phyloP scores from a whole-genome alignment of 305 asterid genomes.

The Fraxinus xanthoxyloides region DNA sequence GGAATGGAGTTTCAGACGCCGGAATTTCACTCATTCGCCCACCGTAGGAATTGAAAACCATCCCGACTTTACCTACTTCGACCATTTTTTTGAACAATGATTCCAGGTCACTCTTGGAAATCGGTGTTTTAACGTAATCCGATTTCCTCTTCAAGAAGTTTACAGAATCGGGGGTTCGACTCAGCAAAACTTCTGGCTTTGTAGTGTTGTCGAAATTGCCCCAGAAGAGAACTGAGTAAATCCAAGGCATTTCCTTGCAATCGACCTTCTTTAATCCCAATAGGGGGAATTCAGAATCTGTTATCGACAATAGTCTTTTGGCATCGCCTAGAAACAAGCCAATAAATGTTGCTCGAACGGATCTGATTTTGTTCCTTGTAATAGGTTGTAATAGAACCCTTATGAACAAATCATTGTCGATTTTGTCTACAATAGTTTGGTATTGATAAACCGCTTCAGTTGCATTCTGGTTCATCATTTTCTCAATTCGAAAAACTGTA shows the following conservation, averaged over 20 bases:
- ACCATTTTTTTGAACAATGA: conserved; percentile 37
- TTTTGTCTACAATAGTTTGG: conserved; percentile 24
- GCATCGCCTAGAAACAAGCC: conserved; percentile 41
- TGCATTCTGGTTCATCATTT: conserved; percentile 13
- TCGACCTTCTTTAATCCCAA: conserved; percentile 30
- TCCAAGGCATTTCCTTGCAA: conserved; percentile 42
- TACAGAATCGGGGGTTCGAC: conserved; percentile 22
- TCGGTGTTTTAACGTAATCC: conserved; percentile 48
- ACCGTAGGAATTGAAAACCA: conserved; percentile 48
- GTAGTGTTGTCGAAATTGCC: conserved; percentile 31
- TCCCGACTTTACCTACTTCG: conserved; percentile 31
- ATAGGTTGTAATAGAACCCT: conserved; percentile 31
- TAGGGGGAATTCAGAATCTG: conserved; percentile 29
- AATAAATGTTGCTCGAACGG: conserved; percentile 31
- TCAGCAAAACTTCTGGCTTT: conserved; percentile 14
- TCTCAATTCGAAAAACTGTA: conserved; percentile 19
- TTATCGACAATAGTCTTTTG: conserved; percentile 21
- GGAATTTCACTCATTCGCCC: conserved; percentile 50
- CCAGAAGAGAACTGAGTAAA: conserved; percentile 43
- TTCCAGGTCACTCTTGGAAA: conserved; percentile 26
- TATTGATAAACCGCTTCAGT: conserved; percentile 18
- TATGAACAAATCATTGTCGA: conserved; percentile 40
- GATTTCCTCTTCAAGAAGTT: conserved; percentile 53
- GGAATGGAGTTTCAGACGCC: conserved; percentile 39
- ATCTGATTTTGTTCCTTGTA: conserved; percentile 5